These are phyloP conservation scores for Saxophila tyrrhenica DNA, from an alignment of 495 filamentous ascomycete genomes.

Conservation along the genomic window DNA sequence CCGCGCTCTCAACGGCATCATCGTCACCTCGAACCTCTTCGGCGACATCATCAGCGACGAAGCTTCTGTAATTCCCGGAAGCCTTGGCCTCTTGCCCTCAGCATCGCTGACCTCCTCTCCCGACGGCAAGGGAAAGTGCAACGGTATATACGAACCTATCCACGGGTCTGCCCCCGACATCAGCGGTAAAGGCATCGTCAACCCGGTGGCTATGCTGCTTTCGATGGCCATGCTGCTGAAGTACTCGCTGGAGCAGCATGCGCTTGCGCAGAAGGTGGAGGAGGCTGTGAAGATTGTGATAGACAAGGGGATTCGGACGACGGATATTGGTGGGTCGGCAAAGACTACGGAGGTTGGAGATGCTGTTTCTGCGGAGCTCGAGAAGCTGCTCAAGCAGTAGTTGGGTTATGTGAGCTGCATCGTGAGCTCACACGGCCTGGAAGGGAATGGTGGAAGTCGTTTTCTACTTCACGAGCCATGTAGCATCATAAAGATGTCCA, in stretches of 20 bases:
- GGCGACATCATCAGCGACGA: constrained; percentile 96
- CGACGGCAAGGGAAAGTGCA: constrained; percentile 61
- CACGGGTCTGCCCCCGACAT: constrained; percentile 78
- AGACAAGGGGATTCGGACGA: constrained; percentile 61
- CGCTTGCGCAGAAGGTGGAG: constrained; percentile 63
- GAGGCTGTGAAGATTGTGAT: constrained; percentile 67
- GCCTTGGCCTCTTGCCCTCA: constrained; percentile 78
- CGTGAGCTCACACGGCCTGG: too few species aligned
- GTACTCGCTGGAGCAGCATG: constrained; percentile 70
- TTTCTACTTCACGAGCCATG: too few species aligned
- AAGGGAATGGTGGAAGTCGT: too few species aligned
- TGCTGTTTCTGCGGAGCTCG: constrained; percentile 61
- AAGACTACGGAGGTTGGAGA: constrained; percentile 73
- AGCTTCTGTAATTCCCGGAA: constrained; percentile 90
- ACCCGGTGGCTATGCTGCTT: constrained; percentile 68
- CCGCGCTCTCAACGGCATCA: constrained; percentile 75
- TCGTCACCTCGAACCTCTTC: constrained; percentile 90
- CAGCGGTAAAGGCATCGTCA: constrained; percentile 77
- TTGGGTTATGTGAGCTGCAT: neutral
- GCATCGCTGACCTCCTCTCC: constrained; percentile 81
- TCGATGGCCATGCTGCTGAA: constrained; percentile 86
- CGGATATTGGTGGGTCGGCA: constrained; percentile 65
- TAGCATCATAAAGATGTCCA: too few species aligned
- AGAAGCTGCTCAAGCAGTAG: constrained; percentile 36
- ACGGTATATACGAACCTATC: constrained; percentile 95